Percentiles rank a stretch among this genome's conserved stretches.
Conservation (phyloP, 2,329 filamentous ascomycete species). For the Exophiala phaeomuriformis region DNA sequence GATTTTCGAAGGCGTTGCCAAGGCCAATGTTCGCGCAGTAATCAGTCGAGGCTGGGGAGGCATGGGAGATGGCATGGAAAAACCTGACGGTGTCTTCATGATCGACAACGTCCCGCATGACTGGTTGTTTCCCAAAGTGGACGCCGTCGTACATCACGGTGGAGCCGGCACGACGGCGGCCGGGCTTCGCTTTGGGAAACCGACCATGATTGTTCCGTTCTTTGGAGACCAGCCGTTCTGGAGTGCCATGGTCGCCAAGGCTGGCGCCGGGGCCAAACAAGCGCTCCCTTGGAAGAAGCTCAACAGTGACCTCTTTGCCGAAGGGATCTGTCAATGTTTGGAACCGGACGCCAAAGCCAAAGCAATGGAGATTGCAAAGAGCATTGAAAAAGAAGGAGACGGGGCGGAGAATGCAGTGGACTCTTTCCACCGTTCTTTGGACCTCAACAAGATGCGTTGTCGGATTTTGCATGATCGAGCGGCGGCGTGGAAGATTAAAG, state of each 20-base stretch:
- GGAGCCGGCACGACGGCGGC: slow-evolving; percentile 35
- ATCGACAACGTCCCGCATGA: slow-evolving; percentile 35
- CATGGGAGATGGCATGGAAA: slow-evolving; percentile 30
- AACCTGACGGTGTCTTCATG: slow-evolving; percentile 31
- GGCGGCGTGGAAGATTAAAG: slow-evolving; percentile 48
- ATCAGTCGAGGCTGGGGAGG: slow-evolving; percentile 36
- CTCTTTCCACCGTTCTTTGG: slow-evolving; percentile 37
- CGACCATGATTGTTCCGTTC: slow-evolving; percentile 37
- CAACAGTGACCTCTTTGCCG: slow-evolving; percentile 32
- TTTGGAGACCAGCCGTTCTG: slow-evolving; percentile 45
- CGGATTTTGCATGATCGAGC: slow-evolving; percentile 39
- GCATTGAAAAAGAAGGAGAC: slow-evolving; percentile 34
- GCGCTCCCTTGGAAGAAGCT: slow-evolving; percentile 36
- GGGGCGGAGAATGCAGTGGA: slow-evolving; percentile 37
- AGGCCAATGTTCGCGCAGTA: slow-evolving; percentile 32
- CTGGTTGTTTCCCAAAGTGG: slow-evolving; percentile 35
- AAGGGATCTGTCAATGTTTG: slow-evolving; percentile 34
- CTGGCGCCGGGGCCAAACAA: slow-evolving; percentile 37
- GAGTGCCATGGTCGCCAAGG: slow-evolving; percentile 38
- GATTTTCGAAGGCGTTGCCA: slow-evolving; percentile 33
- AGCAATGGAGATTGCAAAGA: slow-evolving; percentile 32
- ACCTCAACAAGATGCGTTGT: slow-evolving; percentile 32
- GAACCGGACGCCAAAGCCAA: slow-evolving; percentile 29
- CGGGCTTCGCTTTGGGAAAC: slow-evolving; percentile 33
- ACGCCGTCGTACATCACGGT: slow-evolving; percentile 35